Percentiles rank a stretch among this genome's conserved stretches.
Evolutionary conservation across 2,329 filamentous ascomycete species (phyloP).

Genomic region (Alternaria dauci): DNA sequence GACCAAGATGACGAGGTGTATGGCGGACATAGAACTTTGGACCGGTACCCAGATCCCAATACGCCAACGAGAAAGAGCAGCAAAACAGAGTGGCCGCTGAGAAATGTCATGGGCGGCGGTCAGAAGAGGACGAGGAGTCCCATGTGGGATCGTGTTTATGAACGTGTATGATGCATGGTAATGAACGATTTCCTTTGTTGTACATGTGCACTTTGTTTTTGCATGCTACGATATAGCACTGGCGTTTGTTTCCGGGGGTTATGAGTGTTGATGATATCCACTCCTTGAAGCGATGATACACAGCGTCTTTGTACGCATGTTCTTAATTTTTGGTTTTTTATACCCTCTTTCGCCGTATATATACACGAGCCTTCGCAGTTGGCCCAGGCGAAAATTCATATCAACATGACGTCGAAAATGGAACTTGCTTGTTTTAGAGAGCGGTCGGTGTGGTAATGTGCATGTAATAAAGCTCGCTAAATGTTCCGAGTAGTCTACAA

Average conservation of each 20-base stretch:
- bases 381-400: background rate
- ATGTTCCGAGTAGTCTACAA: slow-evolving; percentile 25
- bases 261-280: slow-evolving; percentile 12
- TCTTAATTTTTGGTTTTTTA: background rate
- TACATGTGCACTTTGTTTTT: slow-evolving; percentile 14
- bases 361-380: background rate
- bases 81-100: slow-evolving; percentile 46
- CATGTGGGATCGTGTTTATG: slow-evolving; percentile 47
- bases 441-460: slow-evolving; percentile 1
- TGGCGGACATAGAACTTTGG: slow-evolving; percentile 40
- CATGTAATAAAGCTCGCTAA: slow-evolving; percentile 23
- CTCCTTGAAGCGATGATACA: slow-evolving; percentile 10
- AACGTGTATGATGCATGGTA: slow-evolving; percentile 22
- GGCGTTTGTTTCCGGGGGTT: background rate
- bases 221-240: slow-evolving; percentile 4
- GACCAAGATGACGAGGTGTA: slow-evolving; percentile 42
- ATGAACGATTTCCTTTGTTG: slow-evolving; percentile 25
- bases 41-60: slow-evolving; percentile 34
- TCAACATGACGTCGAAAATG: background rate
- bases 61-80: slow-evolving; percentile 23
- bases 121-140: slow-evolving; percentile 37
- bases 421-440: background rate
- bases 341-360: slow-evolving; percentile 5
- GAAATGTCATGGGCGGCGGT: slow-evolving; percentile 26
- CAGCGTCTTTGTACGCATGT: slow-evolving; percentile 1